phyloP scores from a whole-genome alignment of 805 yeast species.

The Teunomyces aglyptinius region DNA sequence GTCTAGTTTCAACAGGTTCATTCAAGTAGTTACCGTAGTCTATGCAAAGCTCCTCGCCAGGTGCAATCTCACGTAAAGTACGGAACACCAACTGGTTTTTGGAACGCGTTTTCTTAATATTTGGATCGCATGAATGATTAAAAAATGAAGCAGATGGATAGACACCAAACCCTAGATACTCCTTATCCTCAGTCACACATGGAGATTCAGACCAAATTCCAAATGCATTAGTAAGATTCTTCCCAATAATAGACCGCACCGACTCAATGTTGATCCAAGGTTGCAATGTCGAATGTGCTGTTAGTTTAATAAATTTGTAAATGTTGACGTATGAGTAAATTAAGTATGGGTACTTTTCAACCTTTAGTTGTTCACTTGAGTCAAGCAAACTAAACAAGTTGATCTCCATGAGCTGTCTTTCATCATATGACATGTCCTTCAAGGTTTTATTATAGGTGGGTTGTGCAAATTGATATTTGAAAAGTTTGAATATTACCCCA shows the following conservation, averaged over 20 bases:
- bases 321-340: conserved; percentile 46
- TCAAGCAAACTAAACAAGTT: conserved; percentile 43
- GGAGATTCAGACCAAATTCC: conserved; percentile 58
- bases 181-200: conserved; percentile 43
- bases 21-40: conserved; percentile 55
- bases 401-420: conserved; percentile 16
- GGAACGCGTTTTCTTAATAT: conserved; percentile 44
- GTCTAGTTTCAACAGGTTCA: conserved; percentile 41
- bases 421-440: background rate
- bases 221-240: conserved; percentile 65
- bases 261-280: conserved; percentile 33
- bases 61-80: conserved; percentile 36
- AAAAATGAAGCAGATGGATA: conserved; percentile 65
- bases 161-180: conserved; percentile 59
- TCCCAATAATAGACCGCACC: conserved; percentile 51
- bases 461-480: conserved; percentile 11
- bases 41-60: conserved; percentile 55
- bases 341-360: conserved; percentile 45
- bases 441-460: background rate
- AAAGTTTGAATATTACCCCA: conserved; percentile 31
- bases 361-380: conserved; percentile 50
- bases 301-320: conserved; percentile 45
- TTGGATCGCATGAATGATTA: conserved; percentile 67
- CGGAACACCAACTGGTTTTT: conserved; percentile 42
- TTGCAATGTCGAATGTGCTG: conserved; percentile 35